Evolutionary conservation across 768 basidiomycete genomes (phyloP), one percentile per base, ranked within the genome.

Genomic region (Podaxis pistillaris): DNA sequence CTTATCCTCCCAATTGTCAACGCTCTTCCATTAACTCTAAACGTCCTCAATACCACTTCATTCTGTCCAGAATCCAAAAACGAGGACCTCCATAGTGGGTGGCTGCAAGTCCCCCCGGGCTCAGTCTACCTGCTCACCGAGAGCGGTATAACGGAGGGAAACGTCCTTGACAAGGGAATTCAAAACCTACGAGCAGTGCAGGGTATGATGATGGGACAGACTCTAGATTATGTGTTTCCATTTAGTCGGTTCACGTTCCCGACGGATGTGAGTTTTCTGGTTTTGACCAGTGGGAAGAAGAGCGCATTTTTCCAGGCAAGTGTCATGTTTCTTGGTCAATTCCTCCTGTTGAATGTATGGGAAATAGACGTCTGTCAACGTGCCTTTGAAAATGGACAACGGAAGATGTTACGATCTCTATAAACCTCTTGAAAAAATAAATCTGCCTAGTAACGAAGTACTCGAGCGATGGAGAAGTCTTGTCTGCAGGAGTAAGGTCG

Each of bases 301-400:
- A 91, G 89, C 66, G 77, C 87, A 1, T 87, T 94, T 68, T 89
- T 92, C 71, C 80, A 86, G 81, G 91, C 89, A 61, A 26, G 68
- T 36, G 7, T 40, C 53, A 7, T 12, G 22, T 52, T 50, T n/a
- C 19, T 58, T 40, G n/a, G n/a, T 60, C 37, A 12, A 36, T 9
- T 12, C 6, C 3, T 30, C 3, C 56, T 57, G 33, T 22, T 58
- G 30, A 47, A 30, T 64, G 30, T 37, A 56, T 19, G 54, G 50
- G 52, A 54, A 19, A n/a, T 64, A 92, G 89, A 90, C 90, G 1
- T 78, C 83, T 64, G 63, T 86, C 22, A 81, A 75, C 56, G 62
- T 91, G 1, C 83, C 86, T 1, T 72, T 92, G 30, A 72, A 74
- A 63, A 72, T 72, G 24, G 52, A 57, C 9, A 46, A 40, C 15